Evolutionary conservation across 495 filamentous ascomycete species (phyloP).

Genomic region (Cercophora samala): DNA sequence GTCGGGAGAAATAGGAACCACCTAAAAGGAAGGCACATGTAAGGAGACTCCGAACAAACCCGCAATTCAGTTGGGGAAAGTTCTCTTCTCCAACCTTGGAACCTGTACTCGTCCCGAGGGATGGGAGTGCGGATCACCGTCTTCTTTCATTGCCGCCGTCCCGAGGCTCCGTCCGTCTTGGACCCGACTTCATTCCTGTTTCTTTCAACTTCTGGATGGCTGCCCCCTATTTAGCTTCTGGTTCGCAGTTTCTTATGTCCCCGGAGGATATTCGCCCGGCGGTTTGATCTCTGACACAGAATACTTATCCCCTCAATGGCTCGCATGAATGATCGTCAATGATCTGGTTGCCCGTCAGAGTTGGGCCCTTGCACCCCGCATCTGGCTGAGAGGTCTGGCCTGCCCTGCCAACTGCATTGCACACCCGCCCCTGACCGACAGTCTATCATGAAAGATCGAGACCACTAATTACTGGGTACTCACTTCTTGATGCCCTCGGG

Average conservation of each 20-base stretch:
- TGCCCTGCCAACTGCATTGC: neutral
- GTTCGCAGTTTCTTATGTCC: neutral
- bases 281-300: slow-evolving; percentile 17
- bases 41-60: neutral
- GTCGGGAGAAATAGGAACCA: neutral
- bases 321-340: slow-evolving; percentile 19
- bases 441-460: neutral
- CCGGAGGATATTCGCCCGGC: slow-evolving; percentile 4
- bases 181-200: neutral
- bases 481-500: slow-evolving; percentile 20
- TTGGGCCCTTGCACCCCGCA: slow-evolving; percentile 5
- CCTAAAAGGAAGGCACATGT: neutral
- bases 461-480: neutral
- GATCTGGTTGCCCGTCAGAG: neutral
- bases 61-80: neutral
- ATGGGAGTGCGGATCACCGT: neutral
- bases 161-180: neutral
- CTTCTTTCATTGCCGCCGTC: neutral
- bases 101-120: neutral
- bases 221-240: neutral
- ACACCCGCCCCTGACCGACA: neutral
- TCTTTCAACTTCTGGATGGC: neutral
- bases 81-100: neutral
- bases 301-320: neutral
- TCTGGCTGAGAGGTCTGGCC: neutral